These are phyloP conservation scores for Ceratobasidium papillatum DNA, from an alignment of 1,284 basidiomycete species.

Conservation along the genomic window DNA sequence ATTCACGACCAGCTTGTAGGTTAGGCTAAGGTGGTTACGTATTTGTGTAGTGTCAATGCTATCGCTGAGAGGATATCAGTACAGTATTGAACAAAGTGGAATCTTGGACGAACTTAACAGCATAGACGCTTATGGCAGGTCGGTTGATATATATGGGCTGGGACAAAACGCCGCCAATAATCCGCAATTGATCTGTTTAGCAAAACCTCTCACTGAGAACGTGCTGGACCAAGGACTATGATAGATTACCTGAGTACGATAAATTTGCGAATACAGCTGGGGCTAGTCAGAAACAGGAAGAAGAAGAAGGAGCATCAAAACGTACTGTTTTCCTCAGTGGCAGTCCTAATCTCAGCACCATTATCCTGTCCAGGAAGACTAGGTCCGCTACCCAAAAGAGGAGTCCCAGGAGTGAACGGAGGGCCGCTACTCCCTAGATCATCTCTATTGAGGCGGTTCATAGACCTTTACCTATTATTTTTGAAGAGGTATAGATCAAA, in stretches of 20 bases:
- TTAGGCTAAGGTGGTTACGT: not conserved
- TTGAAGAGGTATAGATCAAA: not conserved
- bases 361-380: not conserved
- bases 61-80: not conserved
- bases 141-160: not conserved
- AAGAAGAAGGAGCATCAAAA: not conserved
- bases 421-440: slow-evolving; percentile 16
- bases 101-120: slow-evolving; percentile 3
- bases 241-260: not conserved
- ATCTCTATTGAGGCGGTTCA: slow-evolving; percentile 37
- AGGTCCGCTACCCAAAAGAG: slow-evolving; percentile 26
- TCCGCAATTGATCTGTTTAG: slow-evolving; percentile 28
- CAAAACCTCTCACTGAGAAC: not conserved
- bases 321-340: slow-evolving; percentile 16
- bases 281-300: not conserved
- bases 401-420: slow-evolving; percentile 11
- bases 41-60: not conserved
- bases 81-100: not conserved
- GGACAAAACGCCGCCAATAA: slow-evolving; percentile 4
- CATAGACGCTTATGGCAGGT: not conserved
- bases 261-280: slow-evolving; percentile 29
- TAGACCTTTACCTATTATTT: not conserved
- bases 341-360: not conserved
- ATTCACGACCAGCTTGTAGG: not conserved
- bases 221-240: not conserved